Base-by-base conservation (phyloP, 2,329 filamentous ascomycete genomes). In the Paraphoma chrysanthemicola region DNA sequence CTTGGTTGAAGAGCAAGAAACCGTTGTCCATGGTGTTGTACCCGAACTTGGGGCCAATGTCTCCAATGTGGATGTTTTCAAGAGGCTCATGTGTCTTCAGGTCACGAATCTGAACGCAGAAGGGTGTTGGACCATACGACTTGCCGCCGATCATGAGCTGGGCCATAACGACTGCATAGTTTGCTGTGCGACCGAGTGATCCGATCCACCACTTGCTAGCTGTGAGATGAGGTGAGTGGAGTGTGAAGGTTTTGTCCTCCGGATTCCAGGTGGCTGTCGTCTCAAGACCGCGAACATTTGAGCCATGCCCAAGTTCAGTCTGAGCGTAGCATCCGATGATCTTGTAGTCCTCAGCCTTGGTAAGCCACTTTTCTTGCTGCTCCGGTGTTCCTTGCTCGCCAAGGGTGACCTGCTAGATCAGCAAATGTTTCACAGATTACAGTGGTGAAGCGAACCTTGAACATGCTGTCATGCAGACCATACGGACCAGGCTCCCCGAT, bases 151-250 rank as follows among this genome's bases (percentile, higher is more conserved):
- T 83, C 59, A 88, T 84, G 29, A 93, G 81, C 76, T 93, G 90
- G 0, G 91, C 90, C 83, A 93, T 92, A 3, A 93, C 89, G 2
- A 91, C 86, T 1, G 90, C 90, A 69, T 92, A 84, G 72, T 91
- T 93, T 44, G 91, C 90, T 2, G 88, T 88, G 66, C 89, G 84
- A 49, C 90, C 91, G 3, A 93, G 82, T 10, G 89, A 90, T 1
- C 91, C 91, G 66, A 92, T 92, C 91, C 91, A 93, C 90, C 90
- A 94, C 72, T 94, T 94, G 33, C 88, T 89, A 0, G 90, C 85
- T 1, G 90, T 93, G 53, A 93, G 81, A 59, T 86, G 82, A 9
- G 90, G 90, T 0, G 89, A 91, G 76, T 93, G 87, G 36, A 93
- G 82, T 12, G 82, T 88, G 68, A 93, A 93, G 3, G 87, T 91